Evolutionary conservation across 306 rosid genomes (phyloP).

Genomic region (Gleditsia sinensis): DNA sequence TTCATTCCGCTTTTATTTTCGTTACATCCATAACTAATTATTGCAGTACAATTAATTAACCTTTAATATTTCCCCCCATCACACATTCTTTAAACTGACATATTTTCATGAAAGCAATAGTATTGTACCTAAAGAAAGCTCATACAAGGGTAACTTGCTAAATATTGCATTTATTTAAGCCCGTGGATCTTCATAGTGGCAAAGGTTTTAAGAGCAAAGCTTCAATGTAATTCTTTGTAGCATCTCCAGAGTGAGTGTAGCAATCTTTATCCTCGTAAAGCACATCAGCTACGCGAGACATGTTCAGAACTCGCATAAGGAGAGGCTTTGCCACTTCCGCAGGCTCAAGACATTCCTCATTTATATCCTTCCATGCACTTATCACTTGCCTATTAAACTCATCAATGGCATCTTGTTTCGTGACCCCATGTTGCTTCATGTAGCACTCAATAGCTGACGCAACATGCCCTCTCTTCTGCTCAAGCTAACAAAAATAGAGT

Average conservation of each 20-base stretch:
- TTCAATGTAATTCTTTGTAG: background rate
- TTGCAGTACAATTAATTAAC: no score
- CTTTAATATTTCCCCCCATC: no score
- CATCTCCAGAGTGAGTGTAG: background rate
- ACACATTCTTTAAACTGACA: no score
- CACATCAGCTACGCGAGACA: background rate
- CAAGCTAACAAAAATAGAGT: slow-evolving; percentile 34
- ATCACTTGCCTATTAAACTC: background rate
- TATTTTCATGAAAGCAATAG: no score
- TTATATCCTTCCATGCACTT: slow-evolving; percentile 35
- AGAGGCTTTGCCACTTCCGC: background rate
- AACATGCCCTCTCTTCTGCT: slow-evolving; percentile 34
- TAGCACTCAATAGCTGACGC: slow-evolving; percentile 30
- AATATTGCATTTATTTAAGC: no score
- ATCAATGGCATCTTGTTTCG: background rate
- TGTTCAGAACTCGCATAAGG: background rate
- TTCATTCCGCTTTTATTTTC: no score
- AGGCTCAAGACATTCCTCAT: background rate
- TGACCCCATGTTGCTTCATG: slow-evolving; percentile 22
- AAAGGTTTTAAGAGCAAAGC: background rate
- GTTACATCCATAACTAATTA: no score
- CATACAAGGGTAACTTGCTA: no score
- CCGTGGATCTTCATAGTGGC: no score
- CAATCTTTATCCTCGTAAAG: background rate
- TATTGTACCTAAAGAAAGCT: no score